A percentile compares a stretch with the other conserved stretches of the same genome.
Evolutionary conservation across 2,329 filamentous ascomycete genomes (phyloP).

Genomic region (Aciculosporium take): DNA sequence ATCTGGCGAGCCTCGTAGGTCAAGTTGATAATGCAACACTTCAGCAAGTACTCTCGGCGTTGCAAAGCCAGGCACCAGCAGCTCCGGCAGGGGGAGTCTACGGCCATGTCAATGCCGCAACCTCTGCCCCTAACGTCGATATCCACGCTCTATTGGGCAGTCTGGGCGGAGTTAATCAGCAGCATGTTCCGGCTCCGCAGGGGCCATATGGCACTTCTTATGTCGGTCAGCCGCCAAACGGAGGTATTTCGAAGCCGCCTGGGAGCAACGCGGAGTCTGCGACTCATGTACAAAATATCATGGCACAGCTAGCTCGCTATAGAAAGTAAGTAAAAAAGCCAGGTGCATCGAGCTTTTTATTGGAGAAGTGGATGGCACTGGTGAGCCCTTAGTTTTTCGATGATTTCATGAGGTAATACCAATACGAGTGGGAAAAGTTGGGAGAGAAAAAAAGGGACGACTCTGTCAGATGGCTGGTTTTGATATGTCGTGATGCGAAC

Average conservation of each 20-base stretch:
- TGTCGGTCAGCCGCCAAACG: conserved; percentile 16
- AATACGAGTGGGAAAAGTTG: not conserved
- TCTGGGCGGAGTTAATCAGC: conserved; percentile 16
- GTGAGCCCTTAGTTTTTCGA: not conserved
- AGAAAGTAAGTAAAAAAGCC: conserved; percentile 33
- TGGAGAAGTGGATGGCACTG: not conserved
- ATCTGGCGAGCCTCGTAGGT: conserved; percentile 50
- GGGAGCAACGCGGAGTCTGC: conserved; percentile 21
- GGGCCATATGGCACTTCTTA: conserved; percentile 18
- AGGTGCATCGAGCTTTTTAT: too few species aligned
- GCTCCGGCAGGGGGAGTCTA: conserved; percentile 3
- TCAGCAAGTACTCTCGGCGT: conserved; percentile 53
- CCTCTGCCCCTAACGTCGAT: conserved; percentile 22
- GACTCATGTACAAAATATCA: conserved; percentile 55
- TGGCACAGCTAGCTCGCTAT: conserved; percentile 56
- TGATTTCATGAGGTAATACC: conserved; percentile 2
- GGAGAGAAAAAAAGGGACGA: not conserved
- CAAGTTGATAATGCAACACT: conserved; percentile 54
- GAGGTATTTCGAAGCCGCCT: conserved; percentile 11
- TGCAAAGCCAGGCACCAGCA: conserved; percentile 20
- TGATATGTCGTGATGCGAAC: not conserved
- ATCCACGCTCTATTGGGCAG: conserved; percentile 32
- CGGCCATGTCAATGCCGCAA: conserved; percentile 4
- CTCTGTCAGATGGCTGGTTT: not conserved
- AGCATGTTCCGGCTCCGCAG: conserved; percentile 13